Percentiles rank a stretch among this genome's conserved stretches.
phyloP scores from a whole-genome alignment of 805 yeast genomes.

The Hanseniaspora hatyaiensis region DNA sequence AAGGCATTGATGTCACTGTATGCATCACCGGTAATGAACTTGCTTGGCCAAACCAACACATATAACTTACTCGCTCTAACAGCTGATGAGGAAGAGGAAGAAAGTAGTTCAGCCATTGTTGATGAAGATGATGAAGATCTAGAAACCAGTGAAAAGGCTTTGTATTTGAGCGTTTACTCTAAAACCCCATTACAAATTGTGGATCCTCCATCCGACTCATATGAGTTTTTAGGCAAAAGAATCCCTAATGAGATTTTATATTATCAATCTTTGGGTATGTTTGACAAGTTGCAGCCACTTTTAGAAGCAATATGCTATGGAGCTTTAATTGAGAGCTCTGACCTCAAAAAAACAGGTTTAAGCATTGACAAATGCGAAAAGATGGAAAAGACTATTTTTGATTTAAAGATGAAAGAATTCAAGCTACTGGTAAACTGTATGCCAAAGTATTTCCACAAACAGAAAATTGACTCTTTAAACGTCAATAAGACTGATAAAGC shows the following conservation, averaged over 20 bases:
- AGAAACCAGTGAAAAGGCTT: neutral
- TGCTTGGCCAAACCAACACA: neutral
- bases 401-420: neutral
- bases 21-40: conserved; percentile 4
- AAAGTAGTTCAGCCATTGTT: neutral
- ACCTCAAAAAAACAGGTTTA: neutral
- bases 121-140: conserved; percentile 12
- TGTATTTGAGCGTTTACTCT: neutral
- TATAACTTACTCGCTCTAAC: conserved; percentile 1
- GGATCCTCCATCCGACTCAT: conserved; percentile 39
- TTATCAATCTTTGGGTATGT: conserved; percentile 67
- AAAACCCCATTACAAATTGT: neutral
- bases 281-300: conserved; percentile 24
- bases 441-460: conserved; percentile 14
- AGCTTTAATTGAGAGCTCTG: conserved; percentile 1
- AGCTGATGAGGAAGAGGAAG: neutral
- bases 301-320: conserved; percentile 12
- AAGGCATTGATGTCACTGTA: conserved; percentile 4
- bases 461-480: neutral
- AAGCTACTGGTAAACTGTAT: conserved; percentile 13
- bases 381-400: neutral
- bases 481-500: neutral
- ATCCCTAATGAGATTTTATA: conserved; percentile 77
- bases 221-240: conserved; percentile 70
- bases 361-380: too few species aligned